A percentile compares a stretch with the other conserved stretches of the same genome.
Conservation (phyloP, 331 rosid species). For the Phaseolus coccineus region DNA sequence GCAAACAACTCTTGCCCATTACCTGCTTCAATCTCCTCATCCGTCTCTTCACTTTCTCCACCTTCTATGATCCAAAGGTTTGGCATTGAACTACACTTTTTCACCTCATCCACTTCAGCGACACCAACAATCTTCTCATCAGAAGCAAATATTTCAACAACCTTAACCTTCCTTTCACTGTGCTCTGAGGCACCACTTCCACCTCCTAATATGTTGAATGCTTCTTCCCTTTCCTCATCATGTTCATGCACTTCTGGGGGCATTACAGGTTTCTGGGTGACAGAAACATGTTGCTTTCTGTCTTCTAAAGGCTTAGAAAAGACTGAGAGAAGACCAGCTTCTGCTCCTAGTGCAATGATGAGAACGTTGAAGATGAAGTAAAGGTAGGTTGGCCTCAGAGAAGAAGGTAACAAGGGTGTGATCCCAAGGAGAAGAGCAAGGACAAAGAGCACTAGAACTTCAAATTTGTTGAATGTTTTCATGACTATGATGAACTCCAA, state of each 20-base stretch:
- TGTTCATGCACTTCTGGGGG: conserved; percentile 40
- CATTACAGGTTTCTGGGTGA: conserved; percentile 32
- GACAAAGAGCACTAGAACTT: conserved; percentile 60
- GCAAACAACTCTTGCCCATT: conserved; percentile 71
- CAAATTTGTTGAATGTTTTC: conserved; percentile 64
- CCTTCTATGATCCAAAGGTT: conserved; percentile 71
- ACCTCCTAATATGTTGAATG: neutral
- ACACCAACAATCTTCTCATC: conserved; percentile 46
- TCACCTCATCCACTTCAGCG: conserved; percentile 45
- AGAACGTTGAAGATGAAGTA: conserved; percentile 73
- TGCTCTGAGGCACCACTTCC: conserved; percentile 23
- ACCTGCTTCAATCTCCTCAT: conserved; percentile 33
- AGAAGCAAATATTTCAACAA: conserved; percentile 45
- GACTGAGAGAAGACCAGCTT: conserved; percentile 75
- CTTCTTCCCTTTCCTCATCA: conserved; percentile 21
- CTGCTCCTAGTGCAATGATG: conserved; percentile 72
- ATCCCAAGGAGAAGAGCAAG: conserved; percentile 65
- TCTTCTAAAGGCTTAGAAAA: conserved; percentile 55
- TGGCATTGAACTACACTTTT: conserved; percentile 64
- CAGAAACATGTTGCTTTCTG: conserved; percentile 41
- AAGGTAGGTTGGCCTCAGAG: conserved; percentile 58
- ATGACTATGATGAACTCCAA: conserved; percentile 38
- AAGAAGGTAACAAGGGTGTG: conserved; percentile 72
- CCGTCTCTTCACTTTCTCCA: conserved; percentile 50
- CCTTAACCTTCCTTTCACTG: conserved; percentile 35